These are phyloP conservation scores for Fistulinella prunicolor DNA, from an alignment of 768 basidiomycete species.

Conservation along the genomic window DNA sequence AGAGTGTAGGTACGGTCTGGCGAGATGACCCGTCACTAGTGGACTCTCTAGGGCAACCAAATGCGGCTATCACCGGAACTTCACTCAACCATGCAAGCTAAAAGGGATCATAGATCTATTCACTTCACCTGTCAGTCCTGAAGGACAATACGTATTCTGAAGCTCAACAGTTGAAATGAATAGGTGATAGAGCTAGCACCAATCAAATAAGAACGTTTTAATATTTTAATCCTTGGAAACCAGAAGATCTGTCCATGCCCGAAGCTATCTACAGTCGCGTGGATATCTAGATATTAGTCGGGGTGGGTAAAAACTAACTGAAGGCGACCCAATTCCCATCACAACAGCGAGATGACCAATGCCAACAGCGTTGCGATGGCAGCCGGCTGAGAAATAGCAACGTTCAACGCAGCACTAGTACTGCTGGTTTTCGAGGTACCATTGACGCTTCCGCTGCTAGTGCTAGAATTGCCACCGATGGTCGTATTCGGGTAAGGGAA, in stretches of 20 bases:
- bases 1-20: not conserved
- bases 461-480: conserved; percentile 4
- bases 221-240: conserved; percentile 9
- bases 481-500: conserved; percentile 54
- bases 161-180: not conserved
- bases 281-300: conserved; percentile 23
- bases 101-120: no score
- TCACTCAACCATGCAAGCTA: no score
- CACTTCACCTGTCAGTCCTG: no score
- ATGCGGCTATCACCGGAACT: conserved; percentile 14
- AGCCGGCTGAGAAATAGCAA: conserved; percentile 13
- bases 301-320: conserved; percentile 8
- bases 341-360: conserved; percentile 13
- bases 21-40: not conserved
- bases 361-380: conserved; percentile 12
- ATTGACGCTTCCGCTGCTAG: conserved; percentile 1
- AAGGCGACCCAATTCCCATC: conserved; percentile 9
- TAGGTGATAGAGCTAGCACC: conserved; percentile 14
- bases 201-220: conserved; percentile 2
- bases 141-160: not conserved
- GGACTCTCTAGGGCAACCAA: not conserved
- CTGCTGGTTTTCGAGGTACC: conserved; percentile 4
- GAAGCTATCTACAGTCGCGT: conserved; percentile 20
- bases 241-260: conserved; percentile 12
- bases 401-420: conserved; percentile 10